A percentile compares a stretch with the other conserved stretches of the same genome.
Conservation (phyloP, 352 stramenopile genomes). For the Phytopythium oedochilum region DNA sequence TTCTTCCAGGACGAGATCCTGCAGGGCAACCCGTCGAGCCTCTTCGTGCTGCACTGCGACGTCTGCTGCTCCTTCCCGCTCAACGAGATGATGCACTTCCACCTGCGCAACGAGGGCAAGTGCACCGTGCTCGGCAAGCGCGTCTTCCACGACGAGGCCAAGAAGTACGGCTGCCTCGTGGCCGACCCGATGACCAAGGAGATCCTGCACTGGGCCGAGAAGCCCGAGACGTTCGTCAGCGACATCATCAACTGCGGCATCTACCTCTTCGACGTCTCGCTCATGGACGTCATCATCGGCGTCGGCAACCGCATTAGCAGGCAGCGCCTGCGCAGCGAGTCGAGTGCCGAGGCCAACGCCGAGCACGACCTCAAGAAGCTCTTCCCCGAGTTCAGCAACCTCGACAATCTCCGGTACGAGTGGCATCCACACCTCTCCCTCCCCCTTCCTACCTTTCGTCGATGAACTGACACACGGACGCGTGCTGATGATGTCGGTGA, state of each 20-base stretch:
- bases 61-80: conserved; percentile 87
- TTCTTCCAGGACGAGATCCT: conserved; percentile 86
- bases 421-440: background rate
- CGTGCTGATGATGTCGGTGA: conserved; percentile 6
- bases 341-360: conserved; percentile 58
- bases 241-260: conserved; percentile 90
- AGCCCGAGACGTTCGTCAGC: conserved; percentile 88
- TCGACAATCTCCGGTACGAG: conserved; percentile 75
- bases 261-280: conserved; percentile 81
- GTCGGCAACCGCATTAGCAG: conserved; percentile 79
- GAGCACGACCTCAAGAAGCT: conserved; percentile 84
- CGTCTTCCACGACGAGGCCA: conserved; percentile 85
- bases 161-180: conserved; percentile 88
- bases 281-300: conserved; percentile 74
- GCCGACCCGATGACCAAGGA: conserved; percentile 69
- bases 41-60: conserved; percentile 87
- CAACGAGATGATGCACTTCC: conserved; percentile 87
- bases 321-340: conserved; percentile 73
- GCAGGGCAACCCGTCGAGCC: conserved; percentile 52
- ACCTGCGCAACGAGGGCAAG: conserved; percentile 63
- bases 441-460: too few species aligned
- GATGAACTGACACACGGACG: conserved; percentile 1
- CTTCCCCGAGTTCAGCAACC: conserved; percentile 84
- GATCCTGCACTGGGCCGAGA: conserved; percentile 88
- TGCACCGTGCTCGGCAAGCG: conserved; percentile 85